phyloP scores from a whole-genome alignment of 1,284 basidiomycete species.

The Phylloporus sp. region DNA sequence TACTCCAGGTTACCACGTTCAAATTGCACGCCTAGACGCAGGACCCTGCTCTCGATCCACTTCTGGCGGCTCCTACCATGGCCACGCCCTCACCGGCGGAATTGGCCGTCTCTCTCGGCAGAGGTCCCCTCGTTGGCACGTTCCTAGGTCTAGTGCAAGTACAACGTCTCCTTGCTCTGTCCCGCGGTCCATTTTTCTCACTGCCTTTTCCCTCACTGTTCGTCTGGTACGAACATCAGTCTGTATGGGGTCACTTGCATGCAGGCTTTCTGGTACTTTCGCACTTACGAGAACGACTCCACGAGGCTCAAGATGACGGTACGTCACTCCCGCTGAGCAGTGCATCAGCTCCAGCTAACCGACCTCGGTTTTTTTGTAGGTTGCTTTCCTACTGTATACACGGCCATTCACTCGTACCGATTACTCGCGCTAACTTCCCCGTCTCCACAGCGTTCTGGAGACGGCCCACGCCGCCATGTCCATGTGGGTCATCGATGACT shows the following conservation, averaged over 20 bases:
- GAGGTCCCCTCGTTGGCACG: constrained; percentile 35
- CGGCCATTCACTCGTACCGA: neutral
- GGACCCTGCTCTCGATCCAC: neutral
- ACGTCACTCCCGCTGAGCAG: constrained; percentile 5
- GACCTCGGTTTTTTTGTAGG: constrained; percentile 12
- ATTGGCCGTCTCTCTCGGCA: constrained; percentile 16
- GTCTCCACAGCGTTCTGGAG: constrained; percentile 22
- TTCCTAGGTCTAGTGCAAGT: constrained; percentile 32
- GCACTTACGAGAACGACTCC: constrained; percentile 27
- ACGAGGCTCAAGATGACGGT: constrained; percentile 29
- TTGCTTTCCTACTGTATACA: constrained; percentile 26
- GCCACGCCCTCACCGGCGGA: constrained; percentile 16
- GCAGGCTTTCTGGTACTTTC: constrained; percentile 35
- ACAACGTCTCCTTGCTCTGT: no score
- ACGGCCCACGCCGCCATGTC: constrained; percentile 28
- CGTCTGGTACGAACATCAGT: constrained; percentile 9
- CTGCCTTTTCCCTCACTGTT: neutral
- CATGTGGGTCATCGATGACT: constrained; percentile 31
- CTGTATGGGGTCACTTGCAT: constrained; percentile 35
- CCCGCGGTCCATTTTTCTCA: constrained; percentile 10
- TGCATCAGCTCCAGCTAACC: no score
- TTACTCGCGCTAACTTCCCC: neutral
- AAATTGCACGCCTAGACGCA: neutral
- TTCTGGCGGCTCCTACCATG: constrained; percentile 11
- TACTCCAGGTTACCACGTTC: neutral